Evolutionary conservation across 495 filamentous ascomycete genomes (phyloP), one percentile per base, ranked within the genome.

Genomic region (Xylaria bambusicola): DNA sequence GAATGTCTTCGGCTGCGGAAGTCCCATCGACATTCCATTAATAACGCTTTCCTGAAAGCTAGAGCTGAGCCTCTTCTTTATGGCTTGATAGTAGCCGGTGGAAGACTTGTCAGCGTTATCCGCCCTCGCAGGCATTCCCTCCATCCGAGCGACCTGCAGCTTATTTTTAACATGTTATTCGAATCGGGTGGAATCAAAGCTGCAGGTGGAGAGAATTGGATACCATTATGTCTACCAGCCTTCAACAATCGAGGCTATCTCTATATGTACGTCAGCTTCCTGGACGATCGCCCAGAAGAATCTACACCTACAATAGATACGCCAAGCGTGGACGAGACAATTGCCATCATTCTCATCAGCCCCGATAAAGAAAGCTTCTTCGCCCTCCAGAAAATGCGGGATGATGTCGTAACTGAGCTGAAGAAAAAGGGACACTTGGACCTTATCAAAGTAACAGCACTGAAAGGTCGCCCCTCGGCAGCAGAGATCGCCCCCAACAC

Each of bases 91-190:
- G 93, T 97, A 23, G 94, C 95, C 13, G 91, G 91, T n/a, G 92
- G 92, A 21, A 86, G 88, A 59, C 88, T 99, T 8, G 95, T 99
- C 48, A 94, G 90, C 67, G 95, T 99, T 33, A 86, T 97, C 41
- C 81, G 95, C 35, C 95, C 95, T 1, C 92, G 93, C 67, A 92
- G 93, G 56, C 94, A 99, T 74, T 96, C 91, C 1, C 82, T 99
- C 27, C 95, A 98, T 62, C 95, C 95, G 0, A 92, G 93, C 53
- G 95, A 99, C 63, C 81, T 99, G 20, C 93, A 97, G 62, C 84
- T 99, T 27, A 88, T 99, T 26, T 98, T 99, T 80, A 97, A 97
- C 66, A 98, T 99, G 95, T 84, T 99, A n/a, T 98, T 97, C 62
- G 93, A 95, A 70, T 91, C 93, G 3, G 87, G 89, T 42, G 88